Percentiles rank a stretch among this genome's conserved stretches.
phyloP scores from a whole-genome alignment of 2,329 filamentous ascomycete genomes.

The Clonostachys rosea region DNA sequence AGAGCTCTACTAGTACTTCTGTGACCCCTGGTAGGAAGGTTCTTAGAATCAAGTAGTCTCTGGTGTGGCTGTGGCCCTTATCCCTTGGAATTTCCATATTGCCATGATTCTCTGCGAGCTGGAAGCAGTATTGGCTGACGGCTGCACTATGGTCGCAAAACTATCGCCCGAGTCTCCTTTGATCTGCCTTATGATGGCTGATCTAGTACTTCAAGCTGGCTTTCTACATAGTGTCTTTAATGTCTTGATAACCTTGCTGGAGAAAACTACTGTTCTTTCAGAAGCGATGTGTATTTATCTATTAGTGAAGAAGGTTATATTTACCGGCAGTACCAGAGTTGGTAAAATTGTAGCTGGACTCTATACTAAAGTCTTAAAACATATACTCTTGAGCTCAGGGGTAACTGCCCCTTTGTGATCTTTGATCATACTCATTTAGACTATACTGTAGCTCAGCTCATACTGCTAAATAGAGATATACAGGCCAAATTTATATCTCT shows the following conservation, averaged over 20 bases:
- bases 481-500: constrained; percentile 52
- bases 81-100: constrained; percentile 55
- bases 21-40: constrained; percentile 18
- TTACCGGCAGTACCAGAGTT: constrained; percentile 70
- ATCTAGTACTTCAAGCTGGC: constrained; percentile 64
- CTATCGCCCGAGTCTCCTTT: constrained; percentile 72
- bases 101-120: constrained; percentile 43
- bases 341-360: constrained; percentile 61
- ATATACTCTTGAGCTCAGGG: constrained; percentile 61
- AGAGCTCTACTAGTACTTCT: too few species aligned
- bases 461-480: constrained; percentile 40
- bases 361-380: constrained; percentile 43
- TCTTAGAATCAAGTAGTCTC: constrained; percentile 60
- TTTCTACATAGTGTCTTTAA: constrained; percentile 75
- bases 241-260: constrained; percentile 50
- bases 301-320: constrained; percentile 68
- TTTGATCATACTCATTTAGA: constrained; percentile 63
- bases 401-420: constrained; percentile 61
- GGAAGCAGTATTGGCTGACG: constrained; percentile 58
- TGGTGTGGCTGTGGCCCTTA: constrained; percentile 26
- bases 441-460: constrained; percentile 49
- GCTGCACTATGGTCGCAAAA: constrained; percentile 75
- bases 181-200: constrained; percentile 56
- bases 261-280: constrained; percentile 63
- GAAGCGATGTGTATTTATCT: constrained; percentile 62